A percentile compares a stretch with the other conserved stretches of the same genome.
phyloP scores from a whole-genome alignment of 2,329 filamentous ascomycete genomes.

The Epichloe uncinata region DNA sequence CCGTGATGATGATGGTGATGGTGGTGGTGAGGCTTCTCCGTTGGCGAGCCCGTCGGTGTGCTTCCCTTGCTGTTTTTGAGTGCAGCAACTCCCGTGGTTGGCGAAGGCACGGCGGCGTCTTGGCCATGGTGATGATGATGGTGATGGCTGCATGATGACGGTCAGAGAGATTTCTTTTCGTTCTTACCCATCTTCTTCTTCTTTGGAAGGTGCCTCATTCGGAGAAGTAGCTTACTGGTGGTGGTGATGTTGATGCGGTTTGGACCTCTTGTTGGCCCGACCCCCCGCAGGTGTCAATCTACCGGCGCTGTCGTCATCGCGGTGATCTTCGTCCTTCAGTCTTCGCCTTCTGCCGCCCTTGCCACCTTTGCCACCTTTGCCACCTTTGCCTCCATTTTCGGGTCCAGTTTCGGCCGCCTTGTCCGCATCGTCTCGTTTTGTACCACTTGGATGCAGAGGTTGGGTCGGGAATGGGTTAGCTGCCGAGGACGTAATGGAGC shows the following conservation, averaged over 20 bases:
- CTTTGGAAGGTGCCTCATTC: neutral
- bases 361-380: constrained; percentile 24
- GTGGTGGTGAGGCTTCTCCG: constrained; percentile 23
- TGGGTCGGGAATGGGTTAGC: constrained; percentile 29
- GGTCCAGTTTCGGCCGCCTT: constrained; percentile 28
- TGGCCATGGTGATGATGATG: constrained; percentile 44
- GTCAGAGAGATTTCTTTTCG: constrained; percentile 10
- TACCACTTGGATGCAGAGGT: constrained; percentile 14
- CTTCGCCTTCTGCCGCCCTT: constrained; percentile 50
- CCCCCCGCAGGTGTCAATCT: constrained; percentile 42
- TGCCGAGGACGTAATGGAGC: constrained; percentile 30
- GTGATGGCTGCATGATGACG: constrained; percentile 26
- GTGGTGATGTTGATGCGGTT: constrained; percentile 53
- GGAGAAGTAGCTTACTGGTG: constrained; percentile 41
- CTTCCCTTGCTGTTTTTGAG: constrained; percentile 38
- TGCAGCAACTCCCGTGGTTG: constrained; percentile 27
- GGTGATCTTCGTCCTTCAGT: constrained; percentile 60
- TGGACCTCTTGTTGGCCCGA: constrained; percentile 52
- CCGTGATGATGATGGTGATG: constrained; percentile 37
- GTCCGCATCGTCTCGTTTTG: constrained; percentile 41
- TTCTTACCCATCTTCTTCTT: too few relatives aligned
- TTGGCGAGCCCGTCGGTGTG: constrained; percentile 32
- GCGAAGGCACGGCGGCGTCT: constrained; percentile 32
- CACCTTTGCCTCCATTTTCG: constrained; percentile 26
- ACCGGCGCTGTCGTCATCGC: constrained; percentile 54